phyloP scores from a whole-genome alignment of 2,329 filamentous ascomycete genomes.

The Tolypocladium ophioglossoides region DNA sequence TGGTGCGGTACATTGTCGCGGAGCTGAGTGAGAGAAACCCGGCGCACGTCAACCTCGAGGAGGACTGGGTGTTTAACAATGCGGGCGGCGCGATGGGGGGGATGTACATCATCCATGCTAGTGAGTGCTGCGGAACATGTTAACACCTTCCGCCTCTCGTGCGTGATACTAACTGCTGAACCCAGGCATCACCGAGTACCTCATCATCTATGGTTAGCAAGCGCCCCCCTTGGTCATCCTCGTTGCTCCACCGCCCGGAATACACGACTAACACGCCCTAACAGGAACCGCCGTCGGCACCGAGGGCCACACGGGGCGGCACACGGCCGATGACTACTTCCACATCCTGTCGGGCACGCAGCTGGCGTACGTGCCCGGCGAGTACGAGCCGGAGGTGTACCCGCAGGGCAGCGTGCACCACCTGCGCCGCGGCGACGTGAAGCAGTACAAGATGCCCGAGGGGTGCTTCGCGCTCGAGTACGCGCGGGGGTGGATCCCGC shows the following conservation, averaged over 20 bases:
- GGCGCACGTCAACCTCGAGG: conserved; percentile 52
- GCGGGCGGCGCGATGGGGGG: conserved; percentile 84
- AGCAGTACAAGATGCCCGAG: conserved; percentile 75
- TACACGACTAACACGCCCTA: not conserved
- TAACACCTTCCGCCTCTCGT: not conserved
- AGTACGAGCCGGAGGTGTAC: conserved; percentile 60
- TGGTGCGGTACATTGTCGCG: conserved; percentile 59
- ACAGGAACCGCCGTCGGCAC: conserved; percentile 64
- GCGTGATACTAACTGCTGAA: not conserved
- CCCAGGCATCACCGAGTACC: conserved; percentile 69
- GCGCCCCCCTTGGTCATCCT: not conserved
- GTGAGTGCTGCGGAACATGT: conserved; percentile 32
- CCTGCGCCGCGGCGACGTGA: conserved; percentile 58
- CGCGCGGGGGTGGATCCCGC: conserved; percentile 81
- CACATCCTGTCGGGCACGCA: conserved; percentile 75
- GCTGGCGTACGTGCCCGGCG: conserved; percentile 60
- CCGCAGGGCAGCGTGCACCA: conserved; percentile 60
- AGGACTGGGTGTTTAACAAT: conserved; percentile 90
- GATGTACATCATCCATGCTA: conserved; percentile 85
- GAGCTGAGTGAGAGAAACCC: conserved; percentile 47
- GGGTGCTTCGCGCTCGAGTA: conserved; percentile 75
- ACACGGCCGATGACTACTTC: conserved; percentile 93
- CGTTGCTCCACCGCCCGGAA: not conserved
- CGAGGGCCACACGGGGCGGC: conserved; percentile 78
- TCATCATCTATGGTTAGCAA: conserved; percentile 65